A percentile compares a stretch with the other conserved stretches of the same genome.
phyloP scores from a whole-genome alignment of 176 grass and related monocot genomes.

The Tuctoria greenei region DNA sequence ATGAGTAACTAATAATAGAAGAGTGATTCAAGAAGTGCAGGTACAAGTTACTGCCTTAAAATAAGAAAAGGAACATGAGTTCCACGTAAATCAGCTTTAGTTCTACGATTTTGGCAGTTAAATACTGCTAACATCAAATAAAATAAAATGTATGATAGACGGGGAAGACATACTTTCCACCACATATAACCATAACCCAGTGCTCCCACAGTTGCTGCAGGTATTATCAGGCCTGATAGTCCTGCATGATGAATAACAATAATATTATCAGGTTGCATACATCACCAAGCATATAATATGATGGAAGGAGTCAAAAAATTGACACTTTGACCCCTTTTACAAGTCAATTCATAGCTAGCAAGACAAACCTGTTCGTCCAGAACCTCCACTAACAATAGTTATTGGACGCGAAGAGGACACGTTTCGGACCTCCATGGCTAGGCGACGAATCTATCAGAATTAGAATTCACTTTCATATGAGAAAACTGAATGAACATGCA shows the following conservation, averaged over 20 bases:
- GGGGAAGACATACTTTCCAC: conserved; percentile 78
- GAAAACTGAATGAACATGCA: conserved; percentile 27
- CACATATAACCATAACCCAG: conserved; percentile 96
- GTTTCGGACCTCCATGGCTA: conserved; percentile 70
- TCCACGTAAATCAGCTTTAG: not conserved
- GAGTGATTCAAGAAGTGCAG: conserved; percentile 3
- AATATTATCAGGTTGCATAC: not conserved
- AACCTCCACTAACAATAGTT: conserved; percentile 71
- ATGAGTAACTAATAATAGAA: not conserved
- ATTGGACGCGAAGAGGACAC: conserved; percentile 49
- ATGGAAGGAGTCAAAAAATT: not conserved
- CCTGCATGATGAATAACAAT: conserved; percentile 46
- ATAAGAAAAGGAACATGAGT: conserved; percentile 12
- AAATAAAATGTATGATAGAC: conserved; percentile 31
- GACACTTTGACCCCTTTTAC: not conserved
- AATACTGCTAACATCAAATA: conserved; percentile 17
- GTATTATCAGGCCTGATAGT: conserved; percentile 74
- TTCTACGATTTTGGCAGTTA: conserved; percentile 5
- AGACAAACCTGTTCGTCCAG: conserved; percentile 72
- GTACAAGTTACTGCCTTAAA: conserved; percentile 5
- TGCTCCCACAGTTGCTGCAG: conserved; percentile 82
- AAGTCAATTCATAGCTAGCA: conserved; percentile 6
- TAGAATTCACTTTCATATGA: conserved; percentile 26
- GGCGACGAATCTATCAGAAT: conserved; percentile 55
- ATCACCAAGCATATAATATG: conserved; percentile 33